Conservation (phyloP, 2,329 filamentous ascomycete species). For the Hortaea werneckii region DNA sequence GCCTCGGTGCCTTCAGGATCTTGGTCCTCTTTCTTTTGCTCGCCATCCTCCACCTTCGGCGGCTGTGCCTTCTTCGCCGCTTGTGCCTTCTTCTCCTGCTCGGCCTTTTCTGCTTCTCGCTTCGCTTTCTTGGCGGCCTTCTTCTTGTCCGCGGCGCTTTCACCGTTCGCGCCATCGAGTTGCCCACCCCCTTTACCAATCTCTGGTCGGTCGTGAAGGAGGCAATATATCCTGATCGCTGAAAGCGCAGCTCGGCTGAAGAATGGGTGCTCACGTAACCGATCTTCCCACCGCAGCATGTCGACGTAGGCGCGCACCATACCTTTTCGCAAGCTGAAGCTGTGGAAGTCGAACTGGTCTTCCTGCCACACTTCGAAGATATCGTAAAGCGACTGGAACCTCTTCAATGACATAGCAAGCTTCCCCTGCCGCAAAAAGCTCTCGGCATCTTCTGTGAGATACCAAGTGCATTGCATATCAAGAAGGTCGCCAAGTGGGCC, state of each 20-base stretch:
- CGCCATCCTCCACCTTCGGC: slow-evolving; percentile 48
- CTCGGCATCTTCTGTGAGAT: slow-evolving; percentile 87
- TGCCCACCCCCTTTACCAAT: slow-evolving; percentile 58
- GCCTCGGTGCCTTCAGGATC: slow-evolving; percentile 78
- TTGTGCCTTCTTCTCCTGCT: slow-evolving; percentile 61
- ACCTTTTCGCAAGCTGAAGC: slow-evolving; percentile 91
- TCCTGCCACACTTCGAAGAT: slow-evolving; percentile 98
- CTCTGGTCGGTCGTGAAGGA: slow-evolving; percentile 65
- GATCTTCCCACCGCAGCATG: slow-evolving; percentile 94
- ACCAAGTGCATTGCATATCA: slow-evolving; percentile 99
- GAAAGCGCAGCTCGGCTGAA: slow-evolving; percentile 75
- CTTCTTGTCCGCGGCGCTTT: slow-evolving; percentile 76
- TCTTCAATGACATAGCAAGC: slow-evolving; percentile 76
- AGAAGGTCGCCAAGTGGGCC: slow-evolving; percentile 83
- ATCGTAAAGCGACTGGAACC: slow-evolving; percentile 76
- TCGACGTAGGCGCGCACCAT: slow-evolving; percentile 91
- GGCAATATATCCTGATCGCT: slow-evolving; percentile 70
- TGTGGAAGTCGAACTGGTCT: slow-evolving; percentile 98
- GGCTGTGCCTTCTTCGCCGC: slow-evolving; percentile 38
- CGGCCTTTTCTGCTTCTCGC: slow-evolving; percentile 67
- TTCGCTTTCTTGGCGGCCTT: slow-evolving; percentile 57
- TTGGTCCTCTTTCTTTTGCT: slow-evolving; percentile 75
- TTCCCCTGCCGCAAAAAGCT: slow-evolving; percentile 75
- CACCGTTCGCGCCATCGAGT: slow-evolving; percentile 55
- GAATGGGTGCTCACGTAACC: slow-evolving; percentile 83